Conservation (phyloP, 345 rosid species). For the Fremontodendron californicum region DNA sequence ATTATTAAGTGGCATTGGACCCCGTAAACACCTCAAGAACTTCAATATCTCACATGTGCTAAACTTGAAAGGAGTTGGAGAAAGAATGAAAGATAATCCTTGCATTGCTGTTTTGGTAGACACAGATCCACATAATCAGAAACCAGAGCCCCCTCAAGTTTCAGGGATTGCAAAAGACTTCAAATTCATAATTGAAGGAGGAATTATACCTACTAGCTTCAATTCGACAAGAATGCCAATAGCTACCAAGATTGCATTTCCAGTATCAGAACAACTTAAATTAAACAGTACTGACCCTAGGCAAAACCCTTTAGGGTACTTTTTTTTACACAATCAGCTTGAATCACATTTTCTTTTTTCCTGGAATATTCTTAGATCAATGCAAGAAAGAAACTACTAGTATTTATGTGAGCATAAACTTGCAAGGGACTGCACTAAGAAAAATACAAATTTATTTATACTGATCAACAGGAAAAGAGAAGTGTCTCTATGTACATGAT, state of each 20-base stretch:
- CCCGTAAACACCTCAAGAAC: constrained; percentile 39
- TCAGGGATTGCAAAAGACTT: constrained; percentile 52
- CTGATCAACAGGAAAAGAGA: background rate
- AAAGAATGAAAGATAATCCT: constrained; percentile 60
- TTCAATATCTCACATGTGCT: constrained; percentile 38
- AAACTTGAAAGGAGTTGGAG: constrained; percentile 44
- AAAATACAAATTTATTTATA: background rate
- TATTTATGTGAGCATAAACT: no score
- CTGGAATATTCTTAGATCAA: no score
- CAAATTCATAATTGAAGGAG: constrained; percentile 52
- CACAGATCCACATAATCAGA: constrained; percentile 33
- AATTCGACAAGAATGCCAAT: constrained; percentile 51
- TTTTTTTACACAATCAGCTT: background rate
- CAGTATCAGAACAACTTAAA: constrained; percentile 57
- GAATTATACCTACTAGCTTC: constrained; percentile 40
- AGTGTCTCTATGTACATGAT: constrained; percentile 1
- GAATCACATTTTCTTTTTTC: background rate
- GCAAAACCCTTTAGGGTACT: constrained; percentile 61
- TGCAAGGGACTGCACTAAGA: no score
- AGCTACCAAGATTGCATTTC: constrained; percentile 58
- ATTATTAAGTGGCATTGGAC: constrained; percentile 64
- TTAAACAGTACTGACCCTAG: constrained; percentile 50
- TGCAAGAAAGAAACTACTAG: no score
- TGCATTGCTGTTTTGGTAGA: constrained; percentile 40
- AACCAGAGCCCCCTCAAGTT: constrained; percentile 63